Base-by-base conservation (phyloP, 768 basidiomycete species). In the Epithele typhae region DNA sequence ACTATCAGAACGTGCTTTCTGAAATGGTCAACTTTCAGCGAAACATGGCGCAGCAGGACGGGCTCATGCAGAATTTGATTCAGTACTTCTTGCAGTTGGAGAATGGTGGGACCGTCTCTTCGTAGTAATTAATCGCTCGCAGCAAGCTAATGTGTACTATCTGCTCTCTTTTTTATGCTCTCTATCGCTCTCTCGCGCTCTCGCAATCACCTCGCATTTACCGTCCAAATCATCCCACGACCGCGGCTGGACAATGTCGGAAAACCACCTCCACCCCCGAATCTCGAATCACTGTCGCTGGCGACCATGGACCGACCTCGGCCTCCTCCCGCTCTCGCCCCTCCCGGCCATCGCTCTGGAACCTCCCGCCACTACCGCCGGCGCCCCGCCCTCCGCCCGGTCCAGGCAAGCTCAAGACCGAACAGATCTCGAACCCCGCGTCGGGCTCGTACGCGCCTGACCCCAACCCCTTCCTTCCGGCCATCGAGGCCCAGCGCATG, bases 1-100 rank as follows among this genome's bases (percentile, higher is more conserved):
- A 79, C 57, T 85, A 86, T 63, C 78, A 82, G 61, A 78, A 77
- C 46, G 79, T 84, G 39, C 76, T 86, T 25, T 72, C 73, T 53
- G 84, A 87, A 64, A 79, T 87, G 73, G 81, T 84, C 58, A 73
- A 75, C 54, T 84, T 84, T 61, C 84, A 86, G 65, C 68, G 78
- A 49, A 80, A 78, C 54, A 79, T 84, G 79, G 86, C 84, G 25
- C 84, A 90, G 65, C 89, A 92, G 70, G 92, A 94, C 55, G 80
- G 79, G 34, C 63, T 92, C 45, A 84, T 90, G 79, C 85, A 90
- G 66, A 81, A 78, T 56, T 61, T 92, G 49, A 83, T 93, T 56
- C 81, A 84, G 48, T 89, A 88, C 68, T 86, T 89, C 64, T 68
- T 92, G 56, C 81, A 84, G 55, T 67, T 77, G 52, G 88, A 89